These are phyloP conservation scores for Phylloporus arenicola DNA, from an alignment of 768 basidiomycete genomes.

Conservation along the genomic window DNA sequence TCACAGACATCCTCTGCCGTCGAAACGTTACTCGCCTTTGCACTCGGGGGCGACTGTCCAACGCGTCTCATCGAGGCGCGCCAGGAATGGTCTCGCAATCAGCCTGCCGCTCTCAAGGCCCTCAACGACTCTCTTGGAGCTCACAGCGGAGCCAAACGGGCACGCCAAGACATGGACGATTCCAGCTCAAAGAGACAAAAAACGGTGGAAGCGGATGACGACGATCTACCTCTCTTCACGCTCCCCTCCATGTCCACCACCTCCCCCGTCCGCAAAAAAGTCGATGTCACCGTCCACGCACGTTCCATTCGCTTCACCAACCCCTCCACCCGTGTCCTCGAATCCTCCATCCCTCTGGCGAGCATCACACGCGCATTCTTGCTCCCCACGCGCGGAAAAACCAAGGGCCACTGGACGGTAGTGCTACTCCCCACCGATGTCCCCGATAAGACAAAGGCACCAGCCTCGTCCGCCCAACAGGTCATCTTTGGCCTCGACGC, in stretches of 20 bases:
- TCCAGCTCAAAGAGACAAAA: constrained; percentile 17
- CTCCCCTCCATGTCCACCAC: constrained; percentile 55
- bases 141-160: constrained; percentile 18
- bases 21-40: constrained; percentile 28
- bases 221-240: constrained; percentile 48
- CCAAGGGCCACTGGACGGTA: constrained; percentile 68
- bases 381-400: constrained; percentile 68
- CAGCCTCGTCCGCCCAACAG: constrained; percentile 40
- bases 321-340: constrained; percentile 43
- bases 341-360: constrained; percentile 47
- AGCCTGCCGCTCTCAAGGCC: constrained; percentile 20
- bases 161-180: constrained; percentile 12
- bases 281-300: constrained; percentile 55
- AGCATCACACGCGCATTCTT: constrained; percentile 58
- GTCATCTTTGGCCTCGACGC: constrained; percentile 73
- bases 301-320: constrained; percentile 49
- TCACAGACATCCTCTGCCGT: constrained; percentile 6
- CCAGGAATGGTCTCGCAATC: constrained; percentile 22
- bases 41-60: constrained; percentile 25
- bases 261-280: constrained; percentile 10
- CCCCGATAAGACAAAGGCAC: constrained; percentile 40
- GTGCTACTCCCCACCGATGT: constrained; percentile 53
- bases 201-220: constrained; percentile 14
- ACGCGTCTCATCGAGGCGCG: constrained; percentile 7
- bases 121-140: constrained; percentile 11